Base-by-base conservation (phyloP, 148 eudicot genomes). In the Rhododendron ovatum region DNA sequence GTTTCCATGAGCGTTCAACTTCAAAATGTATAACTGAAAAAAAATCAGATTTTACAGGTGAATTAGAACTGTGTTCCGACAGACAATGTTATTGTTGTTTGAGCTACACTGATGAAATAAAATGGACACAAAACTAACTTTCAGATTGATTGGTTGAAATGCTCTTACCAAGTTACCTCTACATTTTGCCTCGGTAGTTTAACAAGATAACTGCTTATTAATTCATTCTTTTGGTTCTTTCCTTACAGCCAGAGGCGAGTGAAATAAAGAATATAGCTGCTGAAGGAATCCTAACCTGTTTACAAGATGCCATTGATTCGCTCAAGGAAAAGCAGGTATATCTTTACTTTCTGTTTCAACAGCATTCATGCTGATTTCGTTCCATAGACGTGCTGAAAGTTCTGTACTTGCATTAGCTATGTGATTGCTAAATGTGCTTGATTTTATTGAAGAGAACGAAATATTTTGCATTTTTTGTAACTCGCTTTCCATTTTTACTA, bases 201-300 rank as follows among this genome's bases (percentile, higher is more conserved):
- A 22, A 26, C 80, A 74, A 35, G 69, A n/a, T 11, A 71, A 30
- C 55, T 45, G 39, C 82, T 30, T 10, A 12, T 13, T 20, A 20
- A 39, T 67, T 76, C 51, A 37, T 84, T 71, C 81, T 77, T 74
- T 75, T 73, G 81, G 47, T 80, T 43, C 83, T 83, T 82, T 81
- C 83, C 43, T 53, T 87, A 9, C 88, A 95, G 98, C 98, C 98
- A 6, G 96, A 93, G 86, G 86, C 94, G 45, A 81, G 92, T 74
- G 98, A 95, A 90, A 92, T 95, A 74, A 92, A 88, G 89, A 92
- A 90, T 78, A 93, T 97, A 59, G 98, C 99, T 81, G 95, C 96
- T 80, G 98, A 93, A 90, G 99, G 99, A 83, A 91, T 97, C 80
- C 86, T 97, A 84, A 90, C 95, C 33, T 97, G 98, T 90, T 90